Base-by-base conservation (phyloP, 176 grass and related monocot species). In the Lolium multiflorum region DNA sequence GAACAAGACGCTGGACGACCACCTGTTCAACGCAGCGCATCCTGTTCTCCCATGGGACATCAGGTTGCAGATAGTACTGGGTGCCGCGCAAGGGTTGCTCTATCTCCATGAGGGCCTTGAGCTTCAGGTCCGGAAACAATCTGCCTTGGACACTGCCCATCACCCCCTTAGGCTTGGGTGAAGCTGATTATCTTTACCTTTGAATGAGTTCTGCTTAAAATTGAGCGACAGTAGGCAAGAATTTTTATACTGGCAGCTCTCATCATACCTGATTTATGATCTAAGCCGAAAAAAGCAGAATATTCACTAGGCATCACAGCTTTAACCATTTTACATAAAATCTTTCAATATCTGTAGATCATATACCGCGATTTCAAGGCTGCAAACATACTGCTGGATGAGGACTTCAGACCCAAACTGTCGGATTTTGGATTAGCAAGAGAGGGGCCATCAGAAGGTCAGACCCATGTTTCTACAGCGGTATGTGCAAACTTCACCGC, bases 321-420 rank as follows among this genome's bases (percentile, higher is more conserved):
- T 4, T 58, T 54, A 31, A 47, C 1, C 60, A 17, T 68, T 52
- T 22, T 65, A 8, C 25, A 9, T 10, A 25, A 28, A 46, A 18
- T 52, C 6, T 75, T 58, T 46, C 38, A 5, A 15, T 56, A 16
- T 50, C 0, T 22, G 18, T 7, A 93, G 91, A 88, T 93, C 54
- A 96, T 96, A 86, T 93, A 91, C 55, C 94, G 94, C 2, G 91
- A 96, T 63, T 96, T 96, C 67, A 96, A 96, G 69, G 94, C 94
- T 31, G 89, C 94, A 13, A 96, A 96, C 78, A 82, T 96, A 18
- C 69, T 96, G 37, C 51, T 96, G 38, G 91, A 96, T 37, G 86
- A 85, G 77, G 89, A 96, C 35, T 93, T 96, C 46, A 89, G 70
- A 69, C 91, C 94, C 24, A 93, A 96, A 68, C 68, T 96, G 1